These are phyloP conservation scores for Aspergillus pseudotamarii DNA, from an alignment of 2,329 filamentous ascomycete genomes.

Conservation along the genomic window DNA sequence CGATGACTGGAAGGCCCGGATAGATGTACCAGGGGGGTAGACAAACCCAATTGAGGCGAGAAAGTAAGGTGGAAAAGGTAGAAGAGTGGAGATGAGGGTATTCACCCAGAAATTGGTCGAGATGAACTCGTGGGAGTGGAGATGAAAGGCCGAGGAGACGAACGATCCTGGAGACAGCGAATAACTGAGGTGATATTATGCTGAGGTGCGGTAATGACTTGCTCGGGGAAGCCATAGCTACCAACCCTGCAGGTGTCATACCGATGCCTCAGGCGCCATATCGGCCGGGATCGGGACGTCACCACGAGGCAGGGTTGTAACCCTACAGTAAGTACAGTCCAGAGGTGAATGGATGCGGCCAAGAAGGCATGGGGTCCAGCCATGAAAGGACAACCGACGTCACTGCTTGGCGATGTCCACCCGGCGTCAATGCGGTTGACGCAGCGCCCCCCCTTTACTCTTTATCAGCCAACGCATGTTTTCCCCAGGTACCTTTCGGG, in stretches of 20 bases:
- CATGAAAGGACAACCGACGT: constrained; percentile 27
- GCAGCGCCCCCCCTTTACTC: constrained; percentile 8
- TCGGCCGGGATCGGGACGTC: constrained; percentile 9
- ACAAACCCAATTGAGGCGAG: constrained; percentile 38
- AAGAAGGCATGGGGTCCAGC: background rate
- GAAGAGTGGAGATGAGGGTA: constrained; percentile 34
- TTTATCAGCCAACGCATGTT: constrained; percentile 9
- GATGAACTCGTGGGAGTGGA: constrained; percentile 40
- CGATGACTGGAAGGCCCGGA: constrained; percentile 36
- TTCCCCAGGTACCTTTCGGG: constrained; percentile 16
- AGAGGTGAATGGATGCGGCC: background rate
- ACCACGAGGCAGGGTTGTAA: constrained; percentile 25
- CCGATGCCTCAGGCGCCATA: constrained; percentile 29
- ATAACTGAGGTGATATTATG: constrained; percentile 37
- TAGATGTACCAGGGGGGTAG: constrained; percentile 21
- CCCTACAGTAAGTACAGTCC: constrained; percentile 21
- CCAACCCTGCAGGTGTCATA: constrained; percentile 31
- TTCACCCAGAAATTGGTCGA: constrained; percentile 35
- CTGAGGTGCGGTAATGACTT: constrained; percentile 34
- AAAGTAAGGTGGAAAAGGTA: constrained; percentile 22
- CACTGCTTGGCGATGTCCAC: constrained; percentile 22
- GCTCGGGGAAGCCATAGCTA: constrained; percentile 29
- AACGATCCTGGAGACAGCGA: constrained; percentile 33
- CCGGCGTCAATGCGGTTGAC: constrained; percentile 15
- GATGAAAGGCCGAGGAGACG: constrained; percentile 32